Conservation (phyloP, 1,284 basidiomycete genomes). For the Porogramme epimiltina region DNA sequence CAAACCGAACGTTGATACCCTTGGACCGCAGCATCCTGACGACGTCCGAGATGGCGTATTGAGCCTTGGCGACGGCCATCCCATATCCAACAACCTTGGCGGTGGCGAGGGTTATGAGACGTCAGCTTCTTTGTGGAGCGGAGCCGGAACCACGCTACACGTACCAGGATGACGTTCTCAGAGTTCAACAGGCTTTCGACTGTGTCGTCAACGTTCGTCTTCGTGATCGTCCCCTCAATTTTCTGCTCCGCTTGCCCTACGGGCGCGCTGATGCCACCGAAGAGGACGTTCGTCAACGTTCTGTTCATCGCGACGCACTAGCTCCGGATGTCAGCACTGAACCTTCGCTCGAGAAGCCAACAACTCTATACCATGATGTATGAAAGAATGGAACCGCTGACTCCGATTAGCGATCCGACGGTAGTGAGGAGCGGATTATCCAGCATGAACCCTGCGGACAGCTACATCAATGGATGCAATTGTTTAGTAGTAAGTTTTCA, state of each 20-base stretch:
- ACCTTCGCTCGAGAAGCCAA: neutral
- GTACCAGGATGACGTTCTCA: constrained; percentile 81
- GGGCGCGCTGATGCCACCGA: constrained; percentile 74
- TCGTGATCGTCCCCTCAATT: constrained; percentile 79
- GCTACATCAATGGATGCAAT: neutral
- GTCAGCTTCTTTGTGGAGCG: neutral
- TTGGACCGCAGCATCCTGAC: constrained; percentile 68
- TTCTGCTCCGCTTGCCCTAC: constrained; percentile 59
- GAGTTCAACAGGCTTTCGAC: constrained; percentile 76
- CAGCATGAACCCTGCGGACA: constrained; percentile 71
- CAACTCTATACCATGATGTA: constrained; percentile 77
- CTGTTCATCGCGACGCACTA: constrained; percentile 91
- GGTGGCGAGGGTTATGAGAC: neutral
- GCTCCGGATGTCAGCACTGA: constrained; percentile 4
- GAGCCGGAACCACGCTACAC: constrained; percentile 10
- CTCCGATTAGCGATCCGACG: constrained; percentile 81
- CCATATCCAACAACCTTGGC: constrained; percentile 81
- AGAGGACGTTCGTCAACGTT: constrained; percentile 75
- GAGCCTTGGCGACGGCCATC: constrained; percentile 89
- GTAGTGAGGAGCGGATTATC: constrained; percentile 83
- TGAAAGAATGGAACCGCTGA: constrained; percentile 86
- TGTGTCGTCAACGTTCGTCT: constrained; percentile 77
- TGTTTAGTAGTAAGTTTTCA: neutral
- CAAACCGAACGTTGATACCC: constrained; percentile 68
- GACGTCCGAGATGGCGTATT: constrained; percentile 85